Evolutionary conservation across 352 stramenopile species (phyloP), one percentile per base, ranked within the genome.

Genomic region (Nothophytophthora sp.): DNA sequence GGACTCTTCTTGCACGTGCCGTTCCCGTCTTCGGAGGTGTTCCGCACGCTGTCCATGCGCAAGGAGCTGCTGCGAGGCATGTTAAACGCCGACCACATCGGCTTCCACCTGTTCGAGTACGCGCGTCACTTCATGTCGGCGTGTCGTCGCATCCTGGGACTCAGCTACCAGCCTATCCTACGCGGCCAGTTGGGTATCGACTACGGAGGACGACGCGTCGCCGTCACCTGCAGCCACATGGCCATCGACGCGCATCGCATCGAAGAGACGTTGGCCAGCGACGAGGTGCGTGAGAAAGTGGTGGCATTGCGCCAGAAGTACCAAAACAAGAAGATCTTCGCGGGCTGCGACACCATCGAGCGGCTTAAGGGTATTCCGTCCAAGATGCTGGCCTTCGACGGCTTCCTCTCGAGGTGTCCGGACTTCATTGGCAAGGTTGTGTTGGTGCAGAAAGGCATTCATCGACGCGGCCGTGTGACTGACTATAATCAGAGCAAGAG

Each of bases 21-120:
- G 19, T 99, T 99, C 61, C 97, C 97, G 20, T 98, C 90, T 23
- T 98, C 92, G 0, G 96, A 99, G 67, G 98, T 99, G 5, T 99
- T 99, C 63, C 80, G 96, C 20, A 98, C 96, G 5, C 71, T 99
- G 0, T 98, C 93, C 7, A 91, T 92, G 57, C 70, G 92, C 16
- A 96, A 96, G 45, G 86, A 96, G 54, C 72, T 98, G 15, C 63
- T 98, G 23, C 63, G 90, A 38, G 90, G 86, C 8, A 93, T 98
- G 69, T 67, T 98, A 2, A 88, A 90, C 43, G 88, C 89, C 10
- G 90, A 98, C 50, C 86, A 97, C 57, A 90, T 98, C 41, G 93
- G 92, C 2, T 98, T 98, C 49, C 90, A 98, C 63, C 75, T 96
- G 19, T 98, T 96, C 60, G 91, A 98, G 74, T 98, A 95, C 48